phyloP scores from a whole-genome alignment of 176 grass and related monocot genomes.

The Phoenix dactylifera region DNA sequence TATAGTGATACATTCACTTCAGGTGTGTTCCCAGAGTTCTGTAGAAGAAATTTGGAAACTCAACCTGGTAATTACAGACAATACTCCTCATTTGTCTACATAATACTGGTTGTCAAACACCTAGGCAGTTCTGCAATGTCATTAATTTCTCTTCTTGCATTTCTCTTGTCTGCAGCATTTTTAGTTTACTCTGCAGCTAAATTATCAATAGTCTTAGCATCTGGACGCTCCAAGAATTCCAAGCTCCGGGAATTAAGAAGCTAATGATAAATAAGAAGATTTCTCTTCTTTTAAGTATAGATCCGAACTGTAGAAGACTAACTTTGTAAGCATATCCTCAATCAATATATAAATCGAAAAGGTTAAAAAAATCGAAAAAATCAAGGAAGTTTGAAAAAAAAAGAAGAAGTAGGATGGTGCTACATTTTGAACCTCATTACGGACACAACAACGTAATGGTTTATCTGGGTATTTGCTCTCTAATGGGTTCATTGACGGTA shows the following conservation, averaged over 20 bases:
- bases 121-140: no score
- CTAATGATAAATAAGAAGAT: no score
- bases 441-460: constrained; percentile 86
- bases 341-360: no score
- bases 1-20: constrained; percentile 75
- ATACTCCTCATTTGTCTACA: neutral
- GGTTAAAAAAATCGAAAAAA: no score
- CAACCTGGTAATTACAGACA: constrained; percentile 47
- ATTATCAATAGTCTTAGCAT: constrained; percentile 37
- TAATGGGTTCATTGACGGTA: constrained; percentile 92
- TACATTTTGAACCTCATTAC: constrained; percentile 77
- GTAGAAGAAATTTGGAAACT: constrained; percentile 85
- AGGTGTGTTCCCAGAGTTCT: constrained; percentile 60
- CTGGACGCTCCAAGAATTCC: no score
- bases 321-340: no score
- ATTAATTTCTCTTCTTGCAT: constrained; percentile 5
- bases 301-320: no score
- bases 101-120: neutral
- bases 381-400: no score
- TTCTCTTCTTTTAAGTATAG: no score
- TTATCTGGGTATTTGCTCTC: constrained; percentile 91
- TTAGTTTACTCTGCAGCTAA: constrained; percentile 50
- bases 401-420: neutral
- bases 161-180: constrained; percentile 41
- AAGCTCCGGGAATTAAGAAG: no score